Evolutionary conservation across 495 filamentous ascomycete species (phyloP).

Genomic region (Entonaema liquescens): DNA sequence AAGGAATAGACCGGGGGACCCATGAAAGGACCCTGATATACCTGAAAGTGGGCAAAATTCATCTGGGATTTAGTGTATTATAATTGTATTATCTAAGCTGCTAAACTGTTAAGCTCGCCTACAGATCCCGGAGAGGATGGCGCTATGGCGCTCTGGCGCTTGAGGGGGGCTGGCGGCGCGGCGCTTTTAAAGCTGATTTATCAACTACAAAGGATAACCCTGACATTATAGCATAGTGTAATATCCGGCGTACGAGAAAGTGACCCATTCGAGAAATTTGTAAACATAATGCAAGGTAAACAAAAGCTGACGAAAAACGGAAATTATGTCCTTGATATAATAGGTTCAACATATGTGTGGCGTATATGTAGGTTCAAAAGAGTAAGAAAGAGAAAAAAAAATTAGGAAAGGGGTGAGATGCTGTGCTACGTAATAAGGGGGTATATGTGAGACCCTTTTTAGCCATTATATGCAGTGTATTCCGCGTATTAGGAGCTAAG

Average conservation of each 20-base stretch:
- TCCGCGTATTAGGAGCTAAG: not conserved
- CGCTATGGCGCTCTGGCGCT: not conserved
- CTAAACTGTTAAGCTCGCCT: constrained; percentile 19
- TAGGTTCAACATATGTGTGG: not conserved
- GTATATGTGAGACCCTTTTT: constrained; percentile 27
- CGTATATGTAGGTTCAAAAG: not conserved
- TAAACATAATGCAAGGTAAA: constrained; percentile 16
- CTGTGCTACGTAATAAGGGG: constrained; percentile 21
- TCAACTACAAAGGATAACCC: constrained; percentile 16
- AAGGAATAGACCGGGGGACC: constrained; percentile 39
- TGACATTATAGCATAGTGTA: constrained; percentile 12
- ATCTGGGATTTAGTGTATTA: constrained; percentile 5
- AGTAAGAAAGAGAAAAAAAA: not conserved
- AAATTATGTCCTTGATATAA: not conserved
- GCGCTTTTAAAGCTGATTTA: constrained; percentile 18
- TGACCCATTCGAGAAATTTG: not conserved
- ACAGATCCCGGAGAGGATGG: not conserved
- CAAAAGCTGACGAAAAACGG: not conserved
- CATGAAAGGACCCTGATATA: constrained; percentile 42
- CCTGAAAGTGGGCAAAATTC: constrained; percentile 26
- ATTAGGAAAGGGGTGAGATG: not conserved
- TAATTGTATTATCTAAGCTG: constrained; percentile 16
- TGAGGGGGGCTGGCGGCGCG: constrained; percentile 13
- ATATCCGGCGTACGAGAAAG: constrained; percentile 15
- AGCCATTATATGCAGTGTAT: constrained; percentile 17